Evolutionary conservation across 2,329 filamentous ascomycete genomes (phyloP).

Genomic region (Penicillium brevicompactum): DNA sequence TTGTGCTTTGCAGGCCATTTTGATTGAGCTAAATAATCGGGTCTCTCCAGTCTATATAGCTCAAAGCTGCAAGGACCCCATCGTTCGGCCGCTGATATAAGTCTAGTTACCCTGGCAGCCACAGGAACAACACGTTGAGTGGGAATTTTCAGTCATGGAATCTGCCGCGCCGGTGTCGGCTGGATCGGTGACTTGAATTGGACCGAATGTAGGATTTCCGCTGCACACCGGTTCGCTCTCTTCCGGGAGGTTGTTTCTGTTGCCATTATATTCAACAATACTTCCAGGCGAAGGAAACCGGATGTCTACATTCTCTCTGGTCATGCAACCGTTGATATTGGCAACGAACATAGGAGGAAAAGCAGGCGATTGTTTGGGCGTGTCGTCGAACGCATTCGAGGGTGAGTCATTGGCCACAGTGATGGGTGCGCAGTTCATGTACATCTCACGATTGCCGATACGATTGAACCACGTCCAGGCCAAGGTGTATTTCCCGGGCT

Average conservation of each 20-base stretch:
- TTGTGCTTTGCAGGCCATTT: too few species aligned
- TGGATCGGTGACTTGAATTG: too few species aligned
- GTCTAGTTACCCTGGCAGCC: too few species aligned
- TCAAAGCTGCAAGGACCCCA: too few species aligned
- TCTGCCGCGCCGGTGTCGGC: too few species aligned
- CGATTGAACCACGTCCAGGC: conserved; percentile 97
- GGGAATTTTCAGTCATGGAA: too few species aligned
- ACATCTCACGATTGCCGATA: conserved; percentile 90
- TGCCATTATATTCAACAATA: conserved; percentile 55
- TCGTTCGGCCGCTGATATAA: too few species aligned
- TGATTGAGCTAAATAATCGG: too few species aligned
- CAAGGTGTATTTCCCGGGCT: conserved; percentile 74
- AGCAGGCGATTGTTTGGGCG: conserved; percentile 39
- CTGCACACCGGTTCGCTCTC: too few species aligned
- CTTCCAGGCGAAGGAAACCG: conserved; percentile 68
- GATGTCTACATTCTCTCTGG: conserved; percentile 58
- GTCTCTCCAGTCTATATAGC: too few species aligned
- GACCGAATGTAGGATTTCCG: too few species aligned
- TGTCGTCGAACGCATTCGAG: conserved; percentile 51
- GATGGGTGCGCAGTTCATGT: conserved; percentile 91
- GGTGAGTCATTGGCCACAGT: conserved; percentile 58
- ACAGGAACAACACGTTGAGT: too few species aligned
- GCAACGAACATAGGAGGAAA: conserved; percentile 77
- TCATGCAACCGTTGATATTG: conserved; percentile 67
- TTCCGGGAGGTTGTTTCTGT: conserved; percentile 11